Evolutionary conservation across 2,329 filamentous ascomycete species (phyloP).

Genomic region (Alternaria alternata): DNA sequence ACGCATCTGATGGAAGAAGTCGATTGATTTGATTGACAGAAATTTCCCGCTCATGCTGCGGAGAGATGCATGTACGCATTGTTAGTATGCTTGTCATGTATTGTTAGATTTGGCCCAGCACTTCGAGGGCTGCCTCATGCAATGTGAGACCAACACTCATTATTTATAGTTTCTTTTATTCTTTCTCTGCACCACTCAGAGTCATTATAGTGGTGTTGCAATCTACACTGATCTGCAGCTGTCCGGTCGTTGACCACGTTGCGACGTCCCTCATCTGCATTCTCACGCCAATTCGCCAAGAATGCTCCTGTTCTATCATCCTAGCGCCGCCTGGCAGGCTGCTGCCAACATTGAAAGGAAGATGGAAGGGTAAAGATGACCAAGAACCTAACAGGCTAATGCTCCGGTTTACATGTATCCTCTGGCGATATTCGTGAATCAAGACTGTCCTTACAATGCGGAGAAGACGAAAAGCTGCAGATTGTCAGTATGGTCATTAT

Average conservation of each 20-base stretch:
- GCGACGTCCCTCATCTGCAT: slow-evolving; percentile 37
- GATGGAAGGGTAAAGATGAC: slow-evolving; percentile 39
- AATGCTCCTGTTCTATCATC: slow-evolving; percentile 41
- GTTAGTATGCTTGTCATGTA: background rate
- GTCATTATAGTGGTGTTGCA: slow-evolving; percentile 44
- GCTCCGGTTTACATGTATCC: slow-evolving; percentile 40
- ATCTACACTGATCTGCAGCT: slow-evolving; percentile 40
- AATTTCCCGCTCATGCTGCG: background rate
- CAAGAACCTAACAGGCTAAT: slow-evolving; percentile 38
- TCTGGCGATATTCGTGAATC: slow-evolving; percentile 33
- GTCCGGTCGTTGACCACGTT: slow-evolving; percentile 36
- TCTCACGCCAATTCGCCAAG: slow-evolving; percentile 32
- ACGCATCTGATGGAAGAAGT: background rate
- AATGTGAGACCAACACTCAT: background rate
- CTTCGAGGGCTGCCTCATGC: background rate
- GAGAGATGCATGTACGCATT: background rate
- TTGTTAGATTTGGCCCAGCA: background rate
- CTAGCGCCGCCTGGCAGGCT: slow-evolving; percentile 38
- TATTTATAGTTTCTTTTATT: slow-evolving; percentile 36
- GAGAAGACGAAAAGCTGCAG: slow-evolving; percentile 65
- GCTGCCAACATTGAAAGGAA: slow-evolving; percentile 40
- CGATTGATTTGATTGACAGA: background rate
- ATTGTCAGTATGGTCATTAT: slow-evolving; percentile 11
- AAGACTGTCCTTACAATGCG: slow-evolving; percentile 55
- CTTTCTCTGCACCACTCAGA: slow-evolving; percentile 42